Percentiles rank a stretch among this genome's conserved stretches.
Conservation (phyloP, 176 grass and related monocot species). For the Avena insularis region DNA sequence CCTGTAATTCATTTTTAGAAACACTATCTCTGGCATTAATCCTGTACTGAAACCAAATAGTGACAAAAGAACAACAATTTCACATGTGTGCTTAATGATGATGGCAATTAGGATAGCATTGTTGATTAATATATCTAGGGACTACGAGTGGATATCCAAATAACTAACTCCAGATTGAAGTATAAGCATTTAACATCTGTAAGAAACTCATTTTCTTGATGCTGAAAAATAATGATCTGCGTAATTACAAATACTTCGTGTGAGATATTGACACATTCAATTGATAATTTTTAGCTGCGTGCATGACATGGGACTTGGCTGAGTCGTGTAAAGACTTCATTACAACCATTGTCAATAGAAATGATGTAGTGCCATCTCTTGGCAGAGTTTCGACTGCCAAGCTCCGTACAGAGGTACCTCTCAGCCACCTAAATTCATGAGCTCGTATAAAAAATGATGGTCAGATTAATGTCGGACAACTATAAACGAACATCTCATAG, state of each 20-base stretch:
- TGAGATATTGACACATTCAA: slow-evolving; percentile 43
- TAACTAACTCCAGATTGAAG: background rate
- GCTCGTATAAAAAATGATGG: slow-evolving; percentile 13
- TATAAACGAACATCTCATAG: background rate
- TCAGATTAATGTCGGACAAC: slow-evolving; percentile 24
- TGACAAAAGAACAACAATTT: background rate
- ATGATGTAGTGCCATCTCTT: slow-evolving; percentile 78
- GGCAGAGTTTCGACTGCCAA: slow-evolving; percentile 58
- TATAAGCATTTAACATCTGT: slow-evolving; percentile 36
- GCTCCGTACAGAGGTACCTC: slow-evolving; percentile 68
- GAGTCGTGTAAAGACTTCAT: slow-evolving; percentile 80
- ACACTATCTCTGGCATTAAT: background rate
- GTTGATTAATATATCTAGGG: background rate
- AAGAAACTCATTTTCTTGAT: slow-evolving; percentile 11
- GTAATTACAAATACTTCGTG: background rate
- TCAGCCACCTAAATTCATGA: slow-evolving; percentile 16
- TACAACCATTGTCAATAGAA: slow-evolving; percentile 79
- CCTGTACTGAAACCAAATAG: background rate
- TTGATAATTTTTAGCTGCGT: slow-evolving; percentile 63
- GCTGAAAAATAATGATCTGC: slow-evolving; percentile 31
- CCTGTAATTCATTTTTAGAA: slow-evolving; percentile 7
- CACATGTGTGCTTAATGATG: background rate
- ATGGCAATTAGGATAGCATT: background rate
- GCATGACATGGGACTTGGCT: slow-evolving; percentile 93
- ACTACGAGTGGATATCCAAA: slow-evolving; percentile 14